A percentile compares a stretch with the other conserved stretches of the same genome.
phyloP scores from a whole-genome alignment of 2,329 filamentous ascomycete genomes.

The Talaromyces sp. region DNA sequence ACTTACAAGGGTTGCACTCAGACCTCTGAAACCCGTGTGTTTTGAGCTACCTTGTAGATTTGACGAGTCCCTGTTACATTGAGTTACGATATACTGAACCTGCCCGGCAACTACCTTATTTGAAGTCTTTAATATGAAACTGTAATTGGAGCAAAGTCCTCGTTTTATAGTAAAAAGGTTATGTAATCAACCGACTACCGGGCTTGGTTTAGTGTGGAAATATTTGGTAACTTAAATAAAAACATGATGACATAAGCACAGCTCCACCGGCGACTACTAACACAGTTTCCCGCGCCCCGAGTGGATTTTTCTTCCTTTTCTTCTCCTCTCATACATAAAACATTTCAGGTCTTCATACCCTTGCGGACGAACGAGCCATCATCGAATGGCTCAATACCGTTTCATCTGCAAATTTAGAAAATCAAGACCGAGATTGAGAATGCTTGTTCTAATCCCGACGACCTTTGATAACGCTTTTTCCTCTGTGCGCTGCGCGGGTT shows the following conservation, averaged over 20 bases:
- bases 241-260: not conserved
- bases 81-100: no score
- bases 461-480: slow-evolving; percentile 22
- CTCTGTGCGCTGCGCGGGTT: slow-evolving; percentile 35
- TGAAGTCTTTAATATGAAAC: no score
- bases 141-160: no score
- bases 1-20: no score
- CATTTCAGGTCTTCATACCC: slow-evolving; percentile 41
- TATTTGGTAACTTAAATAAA: not conserved
- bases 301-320: slow-evolving; percentile 16
- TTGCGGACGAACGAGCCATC: slow-evolving; percentile 31
- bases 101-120: no score
- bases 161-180: no score
- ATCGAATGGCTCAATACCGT: slow-evolving; percentile 13
- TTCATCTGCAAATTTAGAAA: slow-evolving; percentile 40
- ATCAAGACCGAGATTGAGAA: slow-evolving; percentile 38
- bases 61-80: no score
- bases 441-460: slow-evolving; percentile 41
- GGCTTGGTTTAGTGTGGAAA: no score
- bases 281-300: not conserved
- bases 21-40: no score
- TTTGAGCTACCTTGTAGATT: no score
- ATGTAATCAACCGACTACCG: no score
- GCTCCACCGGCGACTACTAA: not conserved
- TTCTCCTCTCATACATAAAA: slow-evolving; percentile 21